Evolutionary conservation across 2,329 filamentous ascomycete species (phyloP), one percentile per base, ranked within the genome.

Genomic region (Teratosphaeriaceae sp.): DNA sequence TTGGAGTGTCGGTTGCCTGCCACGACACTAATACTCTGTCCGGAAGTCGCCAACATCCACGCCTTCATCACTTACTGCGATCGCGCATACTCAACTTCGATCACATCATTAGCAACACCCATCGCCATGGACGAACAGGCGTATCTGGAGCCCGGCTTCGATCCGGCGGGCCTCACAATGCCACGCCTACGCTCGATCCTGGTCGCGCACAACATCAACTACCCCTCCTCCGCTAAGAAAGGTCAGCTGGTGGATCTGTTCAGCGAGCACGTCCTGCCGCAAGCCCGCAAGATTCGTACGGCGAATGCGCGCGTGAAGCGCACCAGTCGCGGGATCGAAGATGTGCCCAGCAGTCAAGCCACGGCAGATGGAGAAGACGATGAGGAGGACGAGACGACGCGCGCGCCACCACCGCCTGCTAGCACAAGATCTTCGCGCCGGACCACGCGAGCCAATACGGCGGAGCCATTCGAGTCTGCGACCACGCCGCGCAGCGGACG

Each of bases 141-240:
- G 53, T 98, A 97, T 63, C 81, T 97, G 23, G 80, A 89, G 60
- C 77, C 86, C 42, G 86, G 79, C 56, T 97, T 96, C 63, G 88
- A 98, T 63, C 81, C 92, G 16, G 75, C 76, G 60, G 79, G 77
- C 51, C 78, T 97, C 50, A 97, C 88, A 1, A 81, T 97, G 38
- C 88, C 92, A 21, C 84, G 85, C 35, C 73, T 98, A 55, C 86
- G 92, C 57, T 90, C 85, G 38, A 94, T 97, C 52, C 79, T 98
- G 45, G 85, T 97, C 58, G 84, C 81, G 52, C 87, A 98, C 69
- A 85, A 88, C 61, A 73, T 97, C 58, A 70, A 80, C 27, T 97
- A 95, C 62, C 84, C 89, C 4, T 82, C 87, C 0, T 89, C 82
- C 3, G 88, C 92, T 11, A 98, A 97, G 70, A 98, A 98, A 70